Percentiles rank a stretch among this genome's conserved stretches.
Conservation (phyloP, 108 stramenopile genomes). For the Fragilaria radians region DNA sequence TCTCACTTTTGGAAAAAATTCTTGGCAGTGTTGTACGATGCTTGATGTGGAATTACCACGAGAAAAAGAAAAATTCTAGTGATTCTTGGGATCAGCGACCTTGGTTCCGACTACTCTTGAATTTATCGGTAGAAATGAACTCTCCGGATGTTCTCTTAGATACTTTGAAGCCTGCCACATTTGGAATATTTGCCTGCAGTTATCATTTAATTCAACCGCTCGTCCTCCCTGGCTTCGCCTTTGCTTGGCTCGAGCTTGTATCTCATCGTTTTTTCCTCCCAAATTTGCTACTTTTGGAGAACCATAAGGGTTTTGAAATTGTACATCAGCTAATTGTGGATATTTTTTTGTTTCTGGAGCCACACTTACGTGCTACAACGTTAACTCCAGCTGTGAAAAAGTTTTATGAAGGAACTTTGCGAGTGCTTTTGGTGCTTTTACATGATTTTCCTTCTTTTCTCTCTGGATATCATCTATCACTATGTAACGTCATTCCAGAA, state of each 20-base stretch:
- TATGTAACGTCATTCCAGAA: conserved; percentile 97
- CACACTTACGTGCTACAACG: conserved; percentile 75
- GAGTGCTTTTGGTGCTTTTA: conserved; percentile 93
- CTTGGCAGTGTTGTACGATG: conserved; percentile 72
- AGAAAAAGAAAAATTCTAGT: conserved; percentile 18
- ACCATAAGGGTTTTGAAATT: conserved; percentile 89
- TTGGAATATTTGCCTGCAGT: conserved; percentile 87
- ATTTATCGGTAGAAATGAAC: conserved; percentile 91
- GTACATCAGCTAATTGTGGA: conserved; percentile 96
- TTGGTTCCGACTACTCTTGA: conserved; percentile 94
- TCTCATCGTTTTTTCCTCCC: conserved; percentile 96
- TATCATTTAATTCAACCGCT: conserved; percentile 95
- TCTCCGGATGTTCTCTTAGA: conserved; percentile 76
- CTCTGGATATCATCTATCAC: conserved; percentile 90
- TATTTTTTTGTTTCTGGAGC: conserved; percentile 91
- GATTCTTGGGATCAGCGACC: conserved; percentile 29
- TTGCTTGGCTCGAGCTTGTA: conserved; percentile 97
- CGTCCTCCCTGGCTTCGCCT: conserved; percentile 92
- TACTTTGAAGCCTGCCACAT: conserved; percentile 57
- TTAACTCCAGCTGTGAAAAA: conserved; percentile 84
- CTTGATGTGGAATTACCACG: conserved; percentile 74
- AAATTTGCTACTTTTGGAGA: conserved; percentile 80
- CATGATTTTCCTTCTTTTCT: conserved; percentile 99
- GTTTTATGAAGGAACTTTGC: conserved; percentile 95
- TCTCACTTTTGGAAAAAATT: conserved; percentile 88